A percentile compares a stretch with the other conserved stretches of the same genome.
These are phyloP conservation scores for Breviolum minutum DNA, from an alignment of 73 alveolate species.

Conservation along the genomic window DNA sequence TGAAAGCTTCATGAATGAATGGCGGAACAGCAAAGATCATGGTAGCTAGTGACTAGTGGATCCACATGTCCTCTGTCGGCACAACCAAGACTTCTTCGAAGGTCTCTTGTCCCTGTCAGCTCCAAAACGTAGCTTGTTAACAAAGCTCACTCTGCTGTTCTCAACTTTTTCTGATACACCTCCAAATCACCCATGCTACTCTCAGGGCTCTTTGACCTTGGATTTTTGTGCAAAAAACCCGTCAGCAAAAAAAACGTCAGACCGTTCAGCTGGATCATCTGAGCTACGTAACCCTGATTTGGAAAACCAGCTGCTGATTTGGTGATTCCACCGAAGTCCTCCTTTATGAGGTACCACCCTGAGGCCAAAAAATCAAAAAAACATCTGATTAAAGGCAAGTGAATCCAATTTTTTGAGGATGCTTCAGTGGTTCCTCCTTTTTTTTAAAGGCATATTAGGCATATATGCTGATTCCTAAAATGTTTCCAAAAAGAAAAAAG, in stretches of 20 bases:
- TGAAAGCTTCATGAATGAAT: too few relatives aligned
- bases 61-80: constrained; percentile 66
- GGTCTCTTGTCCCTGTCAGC: constrained; percentile 56
- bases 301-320: constrained; percentile 56
- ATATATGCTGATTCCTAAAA: too few relatives aligned
- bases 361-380: too few relatives aligned
- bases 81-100: constrained; percentile 79
- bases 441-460: too few relatives aligned
- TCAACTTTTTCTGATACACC: background rate
- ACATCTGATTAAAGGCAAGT: too few relatives aligned
- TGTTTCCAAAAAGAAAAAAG: too few relatives aligned
- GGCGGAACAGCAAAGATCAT: too few relatives aligned
- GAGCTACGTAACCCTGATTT: background rate
- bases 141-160: background rate
- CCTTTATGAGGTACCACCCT: constrained; percentile 94
- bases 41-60: too few relatives aligned
- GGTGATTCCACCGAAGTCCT: constrained; percentile 71
- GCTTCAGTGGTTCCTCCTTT: too few relatives aligned
- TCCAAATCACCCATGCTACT: constrained; percentile 18
- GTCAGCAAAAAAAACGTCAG: background rate
- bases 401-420: too few relatives aligned
- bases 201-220: constrained; percentile 53
- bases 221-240: background rate
- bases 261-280: too few relatives aligned
- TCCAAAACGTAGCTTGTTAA: background rate